Percentiles rank a stretch among this genome's conserved stretches.
phyloP scores from a whole-genome alignment of 768 basidiomycete genomes.

The Hemileccinum impolitum region DNA sequence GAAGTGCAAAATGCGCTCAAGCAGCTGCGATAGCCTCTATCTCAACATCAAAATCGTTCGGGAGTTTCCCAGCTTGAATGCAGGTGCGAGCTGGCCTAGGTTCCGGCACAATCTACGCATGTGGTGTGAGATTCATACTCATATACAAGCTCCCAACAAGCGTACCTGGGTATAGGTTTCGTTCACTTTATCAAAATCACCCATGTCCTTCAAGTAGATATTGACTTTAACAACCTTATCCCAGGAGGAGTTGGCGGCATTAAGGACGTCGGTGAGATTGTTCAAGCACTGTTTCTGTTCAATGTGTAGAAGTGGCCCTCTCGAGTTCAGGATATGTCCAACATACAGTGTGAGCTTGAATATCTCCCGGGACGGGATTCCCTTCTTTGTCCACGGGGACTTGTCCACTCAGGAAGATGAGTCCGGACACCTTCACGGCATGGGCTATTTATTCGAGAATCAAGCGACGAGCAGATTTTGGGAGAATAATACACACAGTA shows the following conservation, averaged over 20 bases:
- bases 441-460: slow-evolving; percentile 37
- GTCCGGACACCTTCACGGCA: slow-evolving; percentile 53
- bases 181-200: slow-evolving; percentile 54
- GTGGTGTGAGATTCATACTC: background rate
- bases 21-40: slow-evolving; percentile 63
- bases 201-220: slow-evolving; percentile 60
- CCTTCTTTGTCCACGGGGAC: slow-evolving; percentile 49
- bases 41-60: slow-evolving; percentile 69
- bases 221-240: slow-evolving; percentile 58
- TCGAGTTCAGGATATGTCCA: background rate
- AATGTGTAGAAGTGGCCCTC: background rate
- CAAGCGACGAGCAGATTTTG: background rate
- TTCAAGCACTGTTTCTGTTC: slow-evolving; percentile 52
- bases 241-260: slow-evolving; percentile 55
- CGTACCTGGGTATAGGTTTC: slow-evolving; percentile 52
- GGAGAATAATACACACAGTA: slow-evolving; percentile 6
- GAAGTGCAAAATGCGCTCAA: slow-evolving; percentile 3
- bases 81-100: slow-evolving; percentile 74
- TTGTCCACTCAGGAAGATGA: slow-evolving; percentile 62
- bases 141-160: background rate
- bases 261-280: slow-evolving; percentile 52
- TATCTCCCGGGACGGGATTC: slow-evolving; percentile 50
- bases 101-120: slow-evolving; percentile 40
- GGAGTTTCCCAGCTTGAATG: slow-evolving; percentile 69
- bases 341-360: slow-evolving; percentile 57